Evolutionary conservation across 2,329 filamentous ascomycete genomes (phyloP).

Genomic region (Claviceps sp.): DNA sequence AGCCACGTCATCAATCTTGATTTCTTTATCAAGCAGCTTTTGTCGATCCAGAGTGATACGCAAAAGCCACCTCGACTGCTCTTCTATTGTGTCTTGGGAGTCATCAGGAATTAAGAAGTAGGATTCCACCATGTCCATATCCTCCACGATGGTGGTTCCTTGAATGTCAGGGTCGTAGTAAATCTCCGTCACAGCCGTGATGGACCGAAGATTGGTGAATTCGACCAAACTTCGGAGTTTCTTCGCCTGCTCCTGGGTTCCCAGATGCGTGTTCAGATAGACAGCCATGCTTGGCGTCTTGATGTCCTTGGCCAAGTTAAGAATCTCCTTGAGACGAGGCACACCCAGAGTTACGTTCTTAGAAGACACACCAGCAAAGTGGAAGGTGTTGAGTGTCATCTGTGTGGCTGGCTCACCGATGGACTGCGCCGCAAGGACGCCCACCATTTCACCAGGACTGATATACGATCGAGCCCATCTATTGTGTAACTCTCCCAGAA

Average conservation of each 20-base stretch:
- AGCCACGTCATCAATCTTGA: conserved; percentile 85
- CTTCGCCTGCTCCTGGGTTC: conserved; percentile 70
- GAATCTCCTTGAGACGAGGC: conserved; percentile 96
- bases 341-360: conserved; percentile 99
- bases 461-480: conserved; percentile 78
- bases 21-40: conserved; percentile 87
- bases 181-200: conserved; percentile 86
- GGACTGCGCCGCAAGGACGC: conserved; percentile 91
- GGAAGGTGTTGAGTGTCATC: conserved; percentile 99
- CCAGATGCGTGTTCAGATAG: conserved; percentile 54
- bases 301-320: conserved; percentile 95
- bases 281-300: conserved; percentile 98
- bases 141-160: conserved; percentile 71
- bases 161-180: conserved; percentile 93
- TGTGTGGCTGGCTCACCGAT: conserved; percentile 98
- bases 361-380: conserved; percentile 98
- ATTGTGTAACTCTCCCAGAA: conserved; percentile 80
- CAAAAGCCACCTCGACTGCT: conserved; percentile 88
- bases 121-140: conserved; percentile 88
- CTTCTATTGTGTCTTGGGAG: conserved; percentile 42
- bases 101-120: conserved; percentile 93
- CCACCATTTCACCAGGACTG: conserved; percentile 95
- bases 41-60: conserved; percentile 87
- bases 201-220: conserved; percentile 83
- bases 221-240: conserved; percentile 78